A percentile compares a stretch with the other conserved stretches of the same genome.
Conservation (phyloP, 495 filamentous ascomycete genomes). For the Tetracladium setigerum region DNA sequence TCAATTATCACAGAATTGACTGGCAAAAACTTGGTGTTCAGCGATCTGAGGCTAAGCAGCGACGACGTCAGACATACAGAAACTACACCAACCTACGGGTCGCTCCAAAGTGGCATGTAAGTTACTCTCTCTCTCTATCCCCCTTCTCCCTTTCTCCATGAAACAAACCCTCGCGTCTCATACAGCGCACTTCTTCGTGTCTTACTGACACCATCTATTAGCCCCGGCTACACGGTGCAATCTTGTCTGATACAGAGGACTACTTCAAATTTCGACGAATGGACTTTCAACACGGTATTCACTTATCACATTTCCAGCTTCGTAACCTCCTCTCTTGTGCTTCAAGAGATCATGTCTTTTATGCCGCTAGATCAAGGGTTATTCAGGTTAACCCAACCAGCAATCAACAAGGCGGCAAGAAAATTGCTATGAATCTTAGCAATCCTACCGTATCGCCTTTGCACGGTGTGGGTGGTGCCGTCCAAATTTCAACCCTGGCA, state of each 20-base stretch:
- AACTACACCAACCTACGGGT: slow-evolving; percentile 46
- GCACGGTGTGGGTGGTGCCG: slow-evolving; percentile 17
- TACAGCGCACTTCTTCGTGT: not conserved
- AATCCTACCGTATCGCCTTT: slow-evolving; percentile 35
- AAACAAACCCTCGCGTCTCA: not conserved
- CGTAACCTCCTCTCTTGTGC: slow-evolving; percentile 73
- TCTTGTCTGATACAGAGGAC: slow-evolving; percentile 37
- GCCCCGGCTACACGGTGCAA: slow-evolving; percentile 17
- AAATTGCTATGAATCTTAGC: slow-evolving; percentile 56
- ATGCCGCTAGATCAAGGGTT: slow-evolving; percentile 56
- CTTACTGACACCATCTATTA: slow-evolving; percentile 15
- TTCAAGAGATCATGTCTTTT: slow-evolving; percentile 70
- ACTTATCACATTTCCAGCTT: slow-evolving; percentile 79
- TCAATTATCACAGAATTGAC: too few relatives aligned
- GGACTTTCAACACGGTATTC: slow-evolving; percentile 55
- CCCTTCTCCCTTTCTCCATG: too few relatives aligned
- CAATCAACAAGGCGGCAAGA: slow-evolving; percentile 25
- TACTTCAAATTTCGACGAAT: slow-evolving; percentile 68
- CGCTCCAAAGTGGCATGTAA: slow-evolving; percentile 30
- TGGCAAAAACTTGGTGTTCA: slow-evolving; percentile 61
- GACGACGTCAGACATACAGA: slow-evolving; percentile 47
- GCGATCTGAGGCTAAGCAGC: slow-evolving; percentile 48
- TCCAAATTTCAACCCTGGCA: slow-evolving; percentile 64
- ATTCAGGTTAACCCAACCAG: slow-evolving; percentile 44
- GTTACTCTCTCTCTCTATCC: too few relatives aligned